A percentile compares a stretch with the other conserved stretches of the same genome.
These are phyloP conservation scores for Trifolium fragiferum DNA, from an alignment of 306 rosid species.

Conservation along the genomic window DNA sequence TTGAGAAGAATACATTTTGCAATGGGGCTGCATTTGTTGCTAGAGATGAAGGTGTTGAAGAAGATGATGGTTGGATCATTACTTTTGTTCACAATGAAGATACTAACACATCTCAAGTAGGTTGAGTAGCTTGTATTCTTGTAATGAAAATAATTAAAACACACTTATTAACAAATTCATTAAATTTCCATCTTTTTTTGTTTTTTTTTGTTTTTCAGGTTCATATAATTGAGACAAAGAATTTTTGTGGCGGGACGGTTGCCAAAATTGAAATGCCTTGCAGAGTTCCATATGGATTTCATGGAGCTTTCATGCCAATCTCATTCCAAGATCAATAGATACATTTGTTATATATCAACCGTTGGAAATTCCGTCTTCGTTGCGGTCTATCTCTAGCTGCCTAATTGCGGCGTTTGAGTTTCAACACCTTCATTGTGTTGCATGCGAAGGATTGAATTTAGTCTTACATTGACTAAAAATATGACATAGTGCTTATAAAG, in stretches of 20 bases:
- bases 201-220: conserved; percentile 64
- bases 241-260: conserved; percentile 52
- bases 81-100: conserved; percentile 80
- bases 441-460: too few relatives aligned
- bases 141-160: not conserved
- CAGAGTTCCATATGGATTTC: conserved; percentile 85
- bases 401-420: too few relatives aligned
- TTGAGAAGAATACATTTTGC: conserved; percentile 65
- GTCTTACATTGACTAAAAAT: too few relatives aligned
- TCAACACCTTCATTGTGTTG: too few relatives aligned
- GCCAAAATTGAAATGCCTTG: conserved; percentile 60
- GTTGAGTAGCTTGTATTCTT: conserved; percentile 19
- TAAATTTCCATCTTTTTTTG: not conserved
- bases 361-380: not conserved
- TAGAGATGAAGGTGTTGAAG: conserved; percentile 50
- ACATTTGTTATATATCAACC: not conserved
- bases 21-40: conserved; percentile 71
- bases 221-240: conserved; percentile 56
- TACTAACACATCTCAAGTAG: conserved; percentile 53
- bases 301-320: conserved; percentile 67
- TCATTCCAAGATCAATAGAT: conserved; percentile 31
- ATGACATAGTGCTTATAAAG: too few relatives aligned
- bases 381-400: too few relatives aligned
- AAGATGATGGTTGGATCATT: conserved; percentile 85
- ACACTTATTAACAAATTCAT: not conserved